A percentile compares a stretch with the other conserved stretches of the same genome.
Conservation (phyloP, 2,329 filamentous ascomycete species). For the Cordyceps fumosorosea region DNA sequence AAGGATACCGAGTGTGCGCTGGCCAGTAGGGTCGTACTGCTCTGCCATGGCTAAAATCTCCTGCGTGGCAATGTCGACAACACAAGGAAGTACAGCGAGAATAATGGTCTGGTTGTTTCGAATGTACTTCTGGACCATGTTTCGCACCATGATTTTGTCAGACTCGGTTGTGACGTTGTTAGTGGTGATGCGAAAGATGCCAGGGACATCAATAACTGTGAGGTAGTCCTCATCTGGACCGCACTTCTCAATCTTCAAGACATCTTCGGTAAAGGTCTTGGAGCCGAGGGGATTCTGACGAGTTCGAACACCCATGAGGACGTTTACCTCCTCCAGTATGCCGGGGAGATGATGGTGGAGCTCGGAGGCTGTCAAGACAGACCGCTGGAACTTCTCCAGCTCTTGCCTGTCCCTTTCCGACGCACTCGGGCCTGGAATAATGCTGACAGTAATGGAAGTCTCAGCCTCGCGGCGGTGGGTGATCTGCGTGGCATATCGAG, state of each 20-base stretch:
- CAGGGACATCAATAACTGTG: constrained; percentile 49
- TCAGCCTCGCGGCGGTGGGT: constrained; percentile 28
- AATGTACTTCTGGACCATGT: constrained; percentile 43
- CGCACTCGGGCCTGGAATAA: constrained; percentile 28
- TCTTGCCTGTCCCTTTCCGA: constrained; percentile 12
- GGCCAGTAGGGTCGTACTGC: constrained; percentile 27
- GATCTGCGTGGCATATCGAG: constrained; percentile 24
- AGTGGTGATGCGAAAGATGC: constrained; percentile 40
- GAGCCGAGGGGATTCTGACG: constrained; percentile 9
- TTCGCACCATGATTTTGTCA: constrained; percentile 39
- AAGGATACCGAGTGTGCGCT: constrained; percentile 36
- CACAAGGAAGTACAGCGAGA: constrained; percentile 32
- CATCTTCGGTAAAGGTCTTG: constrained; percentile 39
- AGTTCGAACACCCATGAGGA: constrained; percentile 37
- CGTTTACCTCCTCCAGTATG: constrained; percentile 32
- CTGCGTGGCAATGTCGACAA: constrained; percentile 38
- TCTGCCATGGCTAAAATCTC: constrained; percentile 36
- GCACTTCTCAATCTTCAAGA: constrained; percentile 33
- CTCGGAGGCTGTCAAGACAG: constrained; percentile 17
- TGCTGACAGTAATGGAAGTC: constrained; percentile 34
- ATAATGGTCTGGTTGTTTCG: constrained; percentile 38
- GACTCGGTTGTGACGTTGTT: constrained; percentile 34
- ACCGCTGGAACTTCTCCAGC: constrained; percentile 11
- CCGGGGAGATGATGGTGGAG: constrained; percentile 28
- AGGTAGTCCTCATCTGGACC: constrained; percentile 40